These are phyloP conservation scores for Podila verticillata DNA, from an alignment of 192 early-diverging fungal species.

Conservation along the genomic window DNA sequence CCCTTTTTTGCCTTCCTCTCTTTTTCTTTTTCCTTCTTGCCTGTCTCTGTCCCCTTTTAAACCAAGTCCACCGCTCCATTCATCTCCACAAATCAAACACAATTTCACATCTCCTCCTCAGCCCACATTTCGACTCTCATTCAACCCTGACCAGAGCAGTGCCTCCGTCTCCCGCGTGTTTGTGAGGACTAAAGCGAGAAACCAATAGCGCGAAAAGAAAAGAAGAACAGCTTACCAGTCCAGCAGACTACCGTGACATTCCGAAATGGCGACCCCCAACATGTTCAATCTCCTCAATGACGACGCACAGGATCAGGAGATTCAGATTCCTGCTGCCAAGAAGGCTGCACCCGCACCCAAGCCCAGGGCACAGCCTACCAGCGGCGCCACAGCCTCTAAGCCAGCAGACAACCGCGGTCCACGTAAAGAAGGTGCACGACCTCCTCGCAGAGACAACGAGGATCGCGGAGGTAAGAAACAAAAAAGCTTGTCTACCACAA, in stretches of 20 bases:
- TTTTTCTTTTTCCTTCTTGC: not conserved
- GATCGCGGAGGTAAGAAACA: not conserved
- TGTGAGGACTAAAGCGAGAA: no score
- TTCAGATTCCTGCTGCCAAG: conserved; percentile 51
- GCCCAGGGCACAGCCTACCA: conserved; percentile 1
- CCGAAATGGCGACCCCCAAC: conserved; percentile 61
- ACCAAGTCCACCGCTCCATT: conserved; percentile 1
- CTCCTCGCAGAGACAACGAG: not conserved
- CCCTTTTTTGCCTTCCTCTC: not conserved
- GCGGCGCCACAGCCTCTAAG: conserved; percentile 7
- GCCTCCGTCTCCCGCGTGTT: no score
- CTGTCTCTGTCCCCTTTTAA: not conserved
- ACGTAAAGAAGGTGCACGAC: conserved; percentile 23
- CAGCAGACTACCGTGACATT: not conserved
- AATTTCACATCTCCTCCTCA: no score
- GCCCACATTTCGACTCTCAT: no score
- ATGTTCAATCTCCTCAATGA: conserved; percentile 76
- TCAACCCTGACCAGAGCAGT: no score
- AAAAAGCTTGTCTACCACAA: conserved; percentile 4
- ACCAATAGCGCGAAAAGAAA: no score
- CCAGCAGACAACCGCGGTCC: conserved; percentile 33
- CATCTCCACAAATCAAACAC: conserved; percentile 3
- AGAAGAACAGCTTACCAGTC: no score
- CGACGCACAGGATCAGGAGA: conserved; percentile 60
- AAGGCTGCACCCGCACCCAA: conserved; percentile 37